phyloP scores from a whole-genome alignment of 2,329 filamentous ascomycete genomes.

The Purpureocillium lavendulum region DNA sequence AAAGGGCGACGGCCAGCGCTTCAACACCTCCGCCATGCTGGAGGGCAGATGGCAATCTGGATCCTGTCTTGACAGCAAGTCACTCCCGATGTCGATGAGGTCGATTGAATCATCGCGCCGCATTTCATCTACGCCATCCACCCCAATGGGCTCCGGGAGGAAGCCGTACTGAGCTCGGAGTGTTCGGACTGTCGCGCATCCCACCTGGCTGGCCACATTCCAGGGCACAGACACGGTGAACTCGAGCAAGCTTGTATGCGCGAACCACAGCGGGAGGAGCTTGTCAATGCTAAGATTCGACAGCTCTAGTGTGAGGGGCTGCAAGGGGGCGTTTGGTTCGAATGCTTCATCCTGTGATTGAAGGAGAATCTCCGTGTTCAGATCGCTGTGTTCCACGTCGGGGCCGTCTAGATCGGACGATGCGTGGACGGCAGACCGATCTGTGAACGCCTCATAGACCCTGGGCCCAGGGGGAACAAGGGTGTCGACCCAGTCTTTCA shows the following conservation, averaged over 20 bases:
- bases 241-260: constrained; percentile 6
- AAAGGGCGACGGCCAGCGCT: constrained; percentile 2
- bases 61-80: background rate
- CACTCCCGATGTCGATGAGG: constrained; percentile 3
- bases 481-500: constrained; percentile 8
- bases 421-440: too few species aligned
- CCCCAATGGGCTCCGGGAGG: constrained; percentile 1
- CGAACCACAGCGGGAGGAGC: constrained; percentile 7
- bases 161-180: constrained; percentile 7
- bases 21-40: background rate
- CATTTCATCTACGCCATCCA: constrained; percentile 7
- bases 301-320: background rate
- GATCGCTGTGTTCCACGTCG: too few species aligned
- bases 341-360: background rate
- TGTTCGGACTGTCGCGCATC: constrained; percentile 3
- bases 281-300: background rate
- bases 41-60: background rate
- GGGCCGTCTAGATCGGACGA: too few species aligned
- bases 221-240: constrained; percentile 4
- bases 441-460: background rate
- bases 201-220: background rate
- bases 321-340: background rate
- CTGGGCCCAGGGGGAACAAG: background rate
- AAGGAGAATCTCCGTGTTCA: too few species aligned
- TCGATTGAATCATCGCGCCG: background rate